Evolutionary conservation across 768 basidiomycete genomes (phyloP).

Genomic region (Lactifluus rugatus): DNA sequence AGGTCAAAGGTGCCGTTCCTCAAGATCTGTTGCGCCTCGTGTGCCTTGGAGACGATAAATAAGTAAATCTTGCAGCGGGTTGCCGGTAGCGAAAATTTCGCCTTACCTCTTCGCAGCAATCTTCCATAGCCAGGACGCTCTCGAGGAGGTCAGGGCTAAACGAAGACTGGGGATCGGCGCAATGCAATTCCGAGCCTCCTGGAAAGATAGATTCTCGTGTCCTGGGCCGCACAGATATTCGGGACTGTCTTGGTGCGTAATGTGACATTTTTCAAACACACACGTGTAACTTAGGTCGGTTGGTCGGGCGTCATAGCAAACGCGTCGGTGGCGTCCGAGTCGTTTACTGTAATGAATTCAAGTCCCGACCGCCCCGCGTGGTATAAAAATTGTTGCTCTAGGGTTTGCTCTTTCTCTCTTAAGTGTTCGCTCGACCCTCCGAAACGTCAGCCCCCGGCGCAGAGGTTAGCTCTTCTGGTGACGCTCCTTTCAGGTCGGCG

Average conservation of each 20-base stretch:
- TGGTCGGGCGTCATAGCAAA: no score
- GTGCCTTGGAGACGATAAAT: constrained; percentile 33
- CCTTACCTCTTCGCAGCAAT: constrained; percentile 68
- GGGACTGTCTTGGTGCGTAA: constrained; percentile 30
- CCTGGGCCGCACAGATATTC: constrained; percentile 39
- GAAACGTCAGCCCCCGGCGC: constrained; percentile 50
- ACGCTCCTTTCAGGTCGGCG: constrained; percentile 67
- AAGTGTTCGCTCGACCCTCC: constrained; percentile 61
- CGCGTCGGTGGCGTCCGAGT: constrained; percentile 25
- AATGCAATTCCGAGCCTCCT: constrained; percentile 54
- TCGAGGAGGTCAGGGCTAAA: constrained; percentile 67
- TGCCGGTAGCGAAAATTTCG: no score
- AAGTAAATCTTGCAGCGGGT: neutral
- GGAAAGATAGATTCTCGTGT: constrained; percentile 62
- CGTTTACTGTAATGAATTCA: constrained; percentile 19
- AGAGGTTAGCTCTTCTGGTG: constrained; percentile 47
- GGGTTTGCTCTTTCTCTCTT: constrained; percentile 22
- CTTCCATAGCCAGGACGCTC: constrained; percentile 70
- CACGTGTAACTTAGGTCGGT: no score
- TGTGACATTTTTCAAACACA: neutral
- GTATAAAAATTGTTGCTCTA: constrained; percentile 21
- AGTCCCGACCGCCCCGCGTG: constrained; percentile 3
- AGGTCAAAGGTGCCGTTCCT: constrained; percentile 64
- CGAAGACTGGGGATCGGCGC: constrained; percentile 50
- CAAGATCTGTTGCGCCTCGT: constrained; percentile 60